Evolutionary conservation across 257 asterid species (phyloP), one percentile per base, ranked within the genome.

Genomic region (Ilex asprella): DNA sequence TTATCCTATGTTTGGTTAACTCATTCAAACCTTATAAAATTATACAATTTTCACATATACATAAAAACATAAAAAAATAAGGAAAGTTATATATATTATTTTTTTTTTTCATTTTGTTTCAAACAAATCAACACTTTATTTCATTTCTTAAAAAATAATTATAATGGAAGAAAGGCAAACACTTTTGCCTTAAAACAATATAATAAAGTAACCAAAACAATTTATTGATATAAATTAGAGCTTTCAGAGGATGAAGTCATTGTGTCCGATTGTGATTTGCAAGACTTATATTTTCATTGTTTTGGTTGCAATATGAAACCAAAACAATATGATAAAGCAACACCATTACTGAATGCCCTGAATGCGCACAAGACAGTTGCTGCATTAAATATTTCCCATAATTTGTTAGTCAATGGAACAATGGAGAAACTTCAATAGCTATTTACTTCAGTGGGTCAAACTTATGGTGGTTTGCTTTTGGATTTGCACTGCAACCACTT

Each of bases 341-440:
- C 73, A 49, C 97, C 99, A 60, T 80, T 93, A 73, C 70, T 93
- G 69, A 78, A 82, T 75, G 97, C 95, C 68, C 74, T 93, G 69
- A 70, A 83, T 73, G 77, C 73, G 68, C 98, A 83, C 82, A 85
- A 87, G 61, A 75, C 89, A 62, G 83, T 84, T 70, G 91, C 96
- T 51, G 84, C 82, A 60, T 72, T 93, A 76, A 89, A 93, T 75
- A 84, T 93, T 71, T 93, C 99, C 65, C 99, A 93, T 82, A 93
- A 93, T 79, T 70, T 75, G 67, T 72, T 93, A 75, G 99, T 97
- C 89, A 80, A 86, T 76, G 88, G 82, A 63, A 80, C 99, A 44
- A 70, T 82, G 51, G 88, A 87, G 84, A 79, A 82, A 68, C 94
- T 93, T 67, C 80, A 84, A 72, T 82, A 77, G 76, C 84, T 87